Percentiles rank a stretch among this genome's conserved stretches.
phyloP scores from a whole-genome alignment of 345 rosid species.

The Pugionium dolabratum region DNA sequence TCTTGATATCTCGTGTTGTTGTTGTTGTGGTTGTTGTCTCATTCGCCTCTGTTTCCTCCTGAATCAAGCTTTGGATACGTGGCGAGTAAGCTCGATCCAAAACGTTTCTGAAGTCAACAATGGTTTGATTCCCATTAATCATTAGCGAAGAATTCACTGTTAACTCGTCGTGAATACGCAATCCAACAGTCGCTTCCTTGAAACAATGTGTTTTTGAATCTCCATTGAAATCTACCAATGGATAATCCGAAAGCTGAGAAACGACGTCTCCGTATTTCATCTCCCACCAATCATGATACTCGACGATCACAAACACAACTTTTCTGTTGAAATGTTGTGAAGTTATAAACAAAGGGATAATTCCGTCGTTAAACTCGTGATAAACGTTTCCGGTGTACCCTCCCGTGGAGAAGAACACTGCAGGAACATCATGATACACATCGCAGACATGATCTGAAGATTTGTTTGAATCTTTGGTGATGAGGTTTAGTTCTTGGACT shows the following conservation, averaged over 20 bases:
- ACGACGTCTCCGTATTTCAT: constrained; percentile 68
- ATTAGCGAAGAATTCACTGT: constrained; percentile 51
- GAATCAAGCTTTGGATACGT: constrained; percentile 53
- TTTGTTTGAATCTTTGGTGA: constrained; percentile 38
- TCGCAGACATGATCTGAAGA: constrained; percentile 47
- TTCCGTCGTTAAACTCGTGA: constrained; percentile 86
- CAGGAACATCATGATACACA: constrained; percentile 63
- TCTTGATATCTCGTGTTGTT: constrained; percentile 32
- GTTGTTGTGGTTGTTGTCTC: constrained; percentile 2
- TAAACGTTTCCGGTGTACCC: constrained; percentile 83
- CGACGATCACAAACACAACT: constrained; percentile 77
- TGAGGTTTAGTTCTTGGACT: constrained; percentile 60
- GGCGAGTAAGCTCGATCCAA: constrained; percentile 59
- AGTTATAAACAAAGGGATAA: constrained; percentile 75
- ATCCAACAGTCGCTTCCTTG: constrained; percentile 69
- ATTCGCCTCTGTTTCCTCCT: constrained; percentile 37
- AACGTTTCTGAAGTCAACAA: constrained; percentile 61
- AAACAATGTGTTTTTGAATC: constrained; percentile 82
- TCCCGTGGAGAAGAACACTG: constrained; percentile 79
- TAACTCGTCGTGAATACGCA: constrained; percentile 77
- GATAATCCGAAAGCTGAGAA: constrained; percentile 57
- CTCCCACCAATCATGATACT: constrained; percentile 86
- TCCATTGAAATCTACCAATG: constrained; percentile 53
- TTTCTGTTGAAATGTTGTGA: constrained; percentile 67
- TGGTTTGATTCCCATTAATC: constrained; percentile 45